These are phyloP conservation scores for Hyphodiscus sp. DNA, from an alignment of 2,329 filamentous ascomycete species.

Conservation along the genomic window DNA sequence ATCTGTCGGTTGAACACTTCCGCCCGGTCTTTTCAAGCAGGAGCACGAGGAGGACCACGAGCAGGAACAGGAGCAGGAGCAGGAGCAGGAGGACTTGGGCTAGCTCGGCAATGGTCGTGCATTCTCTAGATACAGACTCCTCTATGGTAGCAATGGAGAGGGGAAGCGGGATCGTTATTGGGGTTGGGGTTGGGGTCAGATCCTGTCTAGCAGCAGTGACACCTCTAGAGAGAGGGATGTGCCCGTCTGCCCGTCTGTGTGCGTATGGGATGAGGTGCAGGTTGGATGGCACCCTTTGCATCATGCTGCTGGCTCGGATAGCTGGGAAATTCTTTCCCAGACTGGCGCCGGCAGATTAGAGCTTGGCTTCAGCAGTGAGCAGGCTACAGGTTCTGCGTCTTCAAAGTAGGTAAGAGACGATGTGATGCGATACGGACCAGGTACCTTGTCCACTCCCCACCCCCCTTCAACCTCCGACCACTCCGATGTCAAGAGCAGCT, in stretches of 20 bases:
- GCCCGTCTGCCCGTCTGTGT: too few relatives aligned
- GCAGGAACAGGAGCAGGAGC: too few relatives aligned
- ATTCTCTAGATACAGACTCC: not conserved
- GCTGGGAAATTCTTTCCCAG: constrained; percentile 12
- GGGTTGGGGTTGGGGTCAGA: not conserved
- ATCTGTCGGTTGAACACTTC: not conserved
- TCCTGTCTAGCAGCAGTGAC: constrained; percentile 3
- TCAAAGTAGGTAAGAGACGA: not conserved
- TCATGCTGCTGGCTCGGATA: constrained; percentile 8
- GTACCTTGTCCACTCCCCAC: constrained; percentile 9
- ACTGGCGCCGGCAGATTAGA: constrained; percentile 23
- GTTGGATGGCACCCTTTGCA: constrained; percentile 7
- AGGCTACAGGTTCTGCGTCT: too few relatives aligned
- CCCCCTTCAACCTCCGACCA: not conserved
- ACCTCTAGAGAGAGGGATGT: not conserved
- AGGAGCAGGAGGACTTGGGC: not conserved
- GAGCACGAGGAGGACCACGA: too few relatives aligned
- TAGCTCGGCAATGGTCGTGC: not conserved
- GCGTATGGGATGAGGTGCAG: constrained; percentile 14
- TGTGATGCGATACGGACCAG: constrained; percentile 7
- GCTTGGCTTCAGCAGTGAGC: constrained; percentile 1
- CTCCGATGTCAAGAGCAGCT: constrained; percentile 10
- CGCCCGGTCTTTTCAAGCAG: not conserved
- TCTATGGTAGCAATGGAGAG: constrained; percentile 1
- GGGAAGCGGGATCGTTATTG: constrained; percentile 7